A percentile compares a stretch with the other conserved stretches of the same genome.
Evolutionary conservation across 257 asterid species (phyloP).

Genomic region (Knoxia roxburghii): DNA sequence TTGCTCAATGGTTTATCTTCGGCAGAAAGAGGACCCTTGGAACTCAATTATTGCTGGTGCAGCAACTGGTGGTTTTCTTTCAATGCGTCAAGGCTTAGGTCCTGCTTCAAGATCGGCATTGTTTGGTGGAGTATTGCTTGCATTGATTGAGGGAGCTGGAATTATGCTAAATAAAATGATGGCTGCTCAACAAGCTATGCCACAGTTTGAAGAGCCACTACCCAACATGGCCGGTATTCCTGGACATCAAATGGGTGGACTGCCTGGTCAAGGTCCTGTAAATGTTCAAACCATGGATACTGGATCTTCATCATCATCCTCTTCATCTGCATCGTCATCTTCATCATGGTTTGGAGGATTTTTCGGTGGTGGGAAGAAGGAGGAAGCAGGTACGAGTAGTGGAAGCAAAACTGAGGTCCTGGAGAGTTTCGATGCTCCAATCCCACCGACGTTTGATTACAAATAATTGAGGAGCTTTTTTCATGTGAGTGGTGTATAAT

Average conservation of each 20-base stretch:
- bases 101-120: slow-evolving; percentile 68
- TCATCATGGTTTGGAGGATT: slow-evolving; percentile 82
- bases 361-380: slow-evolving; percentile 53
- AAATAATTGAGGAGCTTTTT: slow-evolving; percentile 32
- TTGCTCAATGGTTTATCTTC: slow-evolving; percentile 76
- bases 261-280: slow-evolving; percentile 62
- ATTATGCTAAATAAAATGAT: slow-evolving; percentile 64
- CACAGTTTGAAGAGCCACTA: slow-evolving; percentile 19
- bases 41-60: slow-evolving; percentile 90
- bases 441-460: slow-evolving; percentile 85
- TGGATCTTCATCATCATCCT: slow-evolving; percentile 20
- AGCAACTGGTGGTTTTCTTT: slow-evolving; percentile 88
- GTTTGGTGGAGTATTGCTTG: slow-evolving; percentile 76
- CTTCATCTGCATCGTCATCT: slow-evolving; percentile 24
- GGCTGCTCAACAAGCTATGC: slow-evolving; percentile 50
- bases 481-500: background rate
- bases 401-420: slow-evolving; percentile 78
- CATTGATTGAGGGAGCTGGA: slow-evolving; percentile 87
- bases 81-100: slow-evolving; percentile 74
- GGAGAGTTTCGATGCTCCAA: slow-evolving; percentile 93
- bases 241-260: slow-evolving; percentile 55
- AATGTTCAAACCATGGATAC: slow-evolving; percentile 35
- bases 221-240: slow-evolving; percentile 43
- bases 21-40: slow-evolving; percentile 94
- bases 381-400: slow-evolving; percentile 39